Conservation (phyloP, 2,329 filamentous ascomycete species). For the Beauveria varroae region DNA sequence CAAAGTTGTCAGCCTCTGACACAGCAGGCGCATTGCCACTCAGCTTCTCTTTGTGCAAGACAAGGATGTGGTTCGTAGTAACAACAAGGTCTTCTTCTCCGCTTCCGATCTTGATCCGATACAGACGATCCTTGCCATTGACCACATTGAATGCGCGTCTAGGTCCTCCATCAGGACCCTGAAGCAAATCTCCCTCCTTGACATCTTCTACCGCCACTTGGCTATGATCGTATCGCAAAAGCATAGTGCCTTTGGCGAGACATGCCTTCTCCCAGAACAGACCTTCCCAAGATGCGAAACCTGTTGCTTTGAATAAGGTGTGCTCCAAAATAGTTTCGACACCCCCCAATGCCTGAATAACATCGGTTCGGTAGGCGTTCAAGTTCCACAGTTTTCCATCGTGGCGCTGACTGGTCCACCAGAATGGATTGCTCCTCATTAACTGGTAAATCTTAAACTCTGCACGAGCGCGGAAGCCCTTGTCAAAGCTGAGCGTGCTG, state of each 20-base stretch:
- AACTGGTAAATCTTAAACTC: constrained; percentile 98
- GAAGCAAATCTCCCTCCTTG: constrained; percentile 38
- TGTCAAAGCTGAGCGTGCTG: constrained; percentile 95
- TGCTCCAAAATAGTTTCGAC: constrained; percentile 98
- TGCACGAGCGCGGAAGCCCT: constrained; percentile 88
- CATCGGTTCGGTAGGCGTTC: constrained; percentile 91
- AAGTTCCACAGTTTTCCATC: constrained; percentile 97
- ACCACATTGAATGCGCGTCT: constrained; percentile 43
- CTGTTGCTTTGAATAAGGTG: constrained; percentile 92
- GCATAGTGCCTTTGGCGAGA: constrained; percentile 35
- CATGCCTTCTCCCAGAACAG: constrained; percentile 75
- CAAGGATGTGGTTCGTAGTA: constrained; percentile 41
- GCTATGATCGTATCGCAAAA: constrained; percentile 36
- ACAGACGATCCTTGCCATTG: constrained; percentile 37
- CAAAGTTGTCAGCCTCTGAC: constrained; percentile 23
- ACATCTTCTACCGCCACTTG: constrained; percentile 41
- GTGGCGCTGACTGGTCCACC: constrained; percentile 97
- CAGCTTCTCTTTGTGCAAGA: constrained; percentile 28
- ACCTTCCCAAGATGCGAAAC: constrained; percentile 95
- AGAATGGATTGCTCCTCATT: constrained; percentile 99
- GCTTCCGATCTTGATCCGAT: constrained; percentile 37
- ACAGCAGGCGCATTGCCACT: no score
- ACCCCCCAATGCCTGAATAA: constrained; percentile 91
- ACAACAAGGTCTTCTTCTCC: constrained; percentile 40
- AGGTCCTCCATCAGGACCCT: constrained; percentile 40